Base-by-base conservation (phyloP, 2,329 filamentous ascomycete species). In the Diaporthe australafricana region DNA sequence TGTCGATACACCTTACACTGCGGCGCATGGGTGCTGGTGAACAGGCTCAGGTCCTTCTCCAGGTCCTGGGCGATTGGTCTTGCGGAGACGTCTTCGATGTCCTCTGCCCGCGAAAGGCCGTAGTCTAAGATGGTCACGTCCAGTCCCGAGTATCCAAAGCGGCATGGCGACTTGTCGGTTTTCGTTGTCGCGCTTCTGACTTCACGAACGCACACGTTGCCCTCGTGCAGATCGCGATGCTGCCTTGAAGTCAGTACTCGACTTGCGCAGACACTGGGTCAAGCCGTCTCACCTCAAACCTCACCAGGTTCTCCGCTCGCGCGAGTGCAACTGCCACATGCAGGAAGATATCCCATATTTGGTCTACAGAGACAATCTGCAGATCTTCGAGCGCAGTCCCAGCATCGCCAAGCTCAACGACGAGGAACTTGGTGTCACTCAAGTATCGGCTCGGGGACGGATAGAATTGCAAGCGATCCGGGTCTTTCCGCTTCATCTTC, bases 61-160 rank as follows among this genome's bases (percentile, higher is more conserved):
- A 92, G 82, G 74, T 92, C 88, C 74, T 87, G 88, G 2, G 87
- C 88, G 8, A 90, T 83, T 0, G 84, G 82, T 17, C 74, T 76
- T 2, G 81, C 79, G 32, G 81, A 80, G 9, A 76, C 77, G 12
- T 77, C 76, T 22, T 83, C 79, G n/a, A 73, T 22, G 65, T 87
- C 82, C 38, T 85, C 85, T 3, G 89, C 90, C 22, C 90, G 85
- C 1, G 90, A 92, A 17, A 92, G 83, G 0, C 90, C 90, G 74
- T 92, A 92, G 79, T 92, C 90, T 6, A 92, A 82, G 50, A 92
- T 89, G 0, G 90, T 92, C 57, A 92, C 87, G 70, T 91, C 88
- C 5, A 91, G 81, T 1, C 89, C 89, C 0, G 90, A 91, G 75
- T 84, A 87, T 35, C 89, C 89, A 78, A 90, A 90, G 63, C 83